Evolutionary conservation across 768 basidiomycete species (phyloP), one percentile per base, ranked within the genome.

Genomic region (Serendipita sp.): DNA sequence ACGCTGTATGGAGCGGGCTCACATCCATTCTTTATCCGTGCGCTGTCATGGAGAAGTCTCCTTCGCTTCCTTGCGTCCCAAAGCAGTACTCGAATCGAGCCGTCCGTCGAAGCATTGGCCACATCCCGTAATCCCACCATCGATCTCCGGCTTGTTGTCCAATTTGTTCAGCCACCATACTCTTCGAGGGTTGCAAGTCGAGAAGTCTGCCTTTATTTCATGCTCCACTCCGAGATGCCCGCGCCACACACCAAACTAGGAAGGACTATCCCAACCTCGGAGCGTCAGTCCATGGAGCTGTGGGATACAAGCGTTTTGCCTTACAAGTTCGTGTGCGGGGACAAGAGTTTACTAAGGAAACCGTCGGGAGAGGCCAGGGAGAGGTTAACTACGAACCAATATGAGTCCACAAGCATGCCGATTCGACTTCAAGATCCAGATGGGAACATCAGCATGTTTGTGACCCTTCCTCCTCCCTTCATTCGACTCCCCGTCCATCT

Each of bases 211-310:
- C 36, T 60, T n/a, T 60, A 60, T 29, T 33, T 60, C n/a, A 33
- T 36, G 18, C 55, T 60, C 29, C 55, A 60, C 55, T 5, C 27
- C 55, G 55, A 60, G 55, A 60, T 60, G 55, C 55, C 55, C 18
- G 55, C 55, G 36, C 5, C 55, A 31, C 16, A 31, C 55, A 60
- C 55, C 4, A 31, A 3, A 33, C 10, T 8, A 31, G 55, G 55
- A 60, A 27, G 36, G 33, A 11, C 18, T 11, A 33, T 60, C 29
- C 18, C 27, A 4, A 33, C 27, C 27, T 11, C 27, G 8, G 55
- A 60, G 16, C 55, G 55, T 33, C 23, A 4, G 8, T 10, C 55
- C 33, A 31, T 31, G 36, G 55, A 37, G 36, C 23, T 10, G 4
- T 60, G 55, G 55, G 55, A 60, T 37, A 60, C 55, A n/a, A 60